phyloP scores from a whole-genome alignment of 1,139 yeast genomes.

The Petasospora fabianii region DNA sequence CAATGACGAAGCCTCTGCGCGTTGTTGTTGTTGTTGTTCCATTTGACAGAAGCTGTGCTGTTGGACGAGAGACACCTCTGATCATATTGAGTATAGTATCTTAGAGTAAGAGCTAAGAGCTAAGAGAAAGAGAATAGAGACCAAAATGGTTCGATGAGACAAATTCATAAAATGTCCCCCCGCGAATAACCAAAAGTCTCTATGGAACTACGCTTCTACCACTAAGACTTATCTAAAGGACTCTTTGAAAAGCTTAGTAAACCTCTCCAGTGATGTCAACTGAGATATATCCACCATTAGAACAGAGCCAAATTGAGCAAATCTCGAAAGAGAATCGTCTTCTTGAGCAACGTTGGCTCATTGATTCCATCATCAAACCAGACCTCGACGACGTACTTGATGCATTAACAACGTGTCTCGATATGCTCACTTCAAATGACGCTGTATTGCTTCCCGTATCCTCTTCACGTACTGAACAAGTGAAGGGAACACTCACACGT shows the following conservation, averaged over 20 bases:
- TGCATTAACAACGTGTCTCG: slow-evolving; percentile 33
- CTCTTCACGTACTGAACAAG: slow-evolving; percentile 24
- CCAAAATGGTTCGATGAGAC: no score
- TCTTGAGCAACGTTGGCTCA: slow-evolving; percentile 32
- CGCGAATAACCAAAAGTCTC: no score
- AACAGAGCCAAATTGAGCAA: slow-evolving; percentile 8
- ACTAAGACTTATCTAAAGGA: no score
- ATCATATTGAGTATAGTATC: no score
- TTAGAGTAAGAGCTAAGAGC: no score
- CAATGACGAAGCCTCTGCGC: slow-evolving; percentile 15
- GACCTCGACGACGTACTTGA: slow-evolving; percentile 35
- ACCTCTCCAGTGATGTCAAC: no score
- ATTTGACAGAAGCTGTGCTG: no score
- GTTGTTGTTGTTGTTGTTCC: not conserved
- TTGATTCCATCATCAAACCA: slow-evolving; percentile 34
- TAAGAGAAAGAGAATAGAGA: no score
- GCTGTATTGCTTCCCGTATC: slow-evolving; percentile 32
- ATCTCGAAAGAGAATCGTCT: slow-evolving; percentile 8
- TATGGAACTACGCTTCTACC: no score
- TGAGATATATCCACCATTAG: slow-evolving; percentile 27
- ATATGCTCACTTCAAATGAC: slow-evolving; percentile 25
- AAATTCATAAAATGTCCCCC: no score
- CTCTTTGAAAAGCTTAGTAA: no score
- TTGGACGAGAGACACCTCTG: no score
- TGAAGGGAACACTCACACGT: slow-evolving; percentile 23